A percentile compares a stretch with the other conserved stretches of the same genome.
phyloP scores from a whole-genome alignment of 169 alveolate species.

The Eimeria zaria region DNA sequence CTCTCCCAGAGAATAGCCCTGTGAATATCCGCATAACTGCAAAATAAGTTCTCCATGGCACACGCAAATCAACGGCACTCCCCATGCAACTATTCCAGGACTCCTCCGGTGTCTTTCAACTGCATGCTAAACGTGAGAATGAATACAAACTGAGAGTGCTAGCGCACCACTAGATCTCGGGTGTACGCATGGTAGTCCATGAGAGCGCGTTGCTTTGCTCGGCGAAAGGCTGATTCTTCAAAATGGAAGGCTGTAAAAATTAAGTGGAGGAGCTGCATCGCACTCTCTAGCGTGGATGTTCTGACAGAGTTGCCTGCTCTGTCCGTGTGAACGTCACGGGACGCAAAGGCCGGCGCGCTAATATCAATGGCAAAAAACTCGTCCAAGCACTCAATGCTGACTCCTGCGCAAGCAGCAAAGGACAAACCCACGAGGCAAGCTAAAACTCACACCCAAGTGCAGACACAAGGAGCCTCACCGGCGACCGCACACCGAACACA shows the following conservation, averaged over 20 bases:
- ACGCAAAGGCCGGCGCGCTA: conserved; percentile 78
- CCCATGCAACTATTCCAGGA: neutral
- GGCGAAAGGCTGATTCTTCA: conserved; percentile 90
- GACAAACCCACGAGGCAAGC: neutral
- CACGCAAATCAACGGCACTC: neutral
- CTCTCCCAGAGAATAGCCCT: conserved; percentile 83
- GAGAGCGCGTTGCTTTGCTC: conserved; percentile 87
- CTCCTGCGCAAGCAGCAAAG: conserved; percentile 75
- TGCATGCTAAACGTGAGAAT: neutral
- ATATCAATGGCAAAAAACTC: conserved; percentile 91
- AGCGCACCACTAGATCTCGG: conserved; percentile 64
- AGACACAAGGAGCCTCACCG: neutral
- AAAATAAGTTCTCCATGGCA: neutral
- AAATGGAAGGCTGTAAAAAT: conserved; percentile 85
- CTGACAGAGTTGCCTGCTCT: conserved; percentile 61
- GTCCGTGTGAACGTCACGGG: conserved; percentile 21
- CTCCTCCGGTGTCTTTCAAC: neutral
- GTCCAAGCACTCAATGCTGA: conserved; percentile 89
- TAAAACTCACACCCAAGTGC: neutral
- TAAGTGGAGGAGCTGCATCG: conserved; percentile 83
- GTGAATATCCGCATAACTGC: neutral
- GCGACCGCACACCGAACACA: neutral
- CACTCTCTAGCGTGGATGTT: conserved; percentile 84
- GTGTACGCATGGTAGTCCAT: conserved; percentile 82
- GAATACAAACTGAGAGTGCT: neutral